Percentiles rank a stretch among this genome's conserved stretches.
phyloP scores from a whole-genome alignment of 345 rosid genomes.

The Passiflora organensis region DNA sequence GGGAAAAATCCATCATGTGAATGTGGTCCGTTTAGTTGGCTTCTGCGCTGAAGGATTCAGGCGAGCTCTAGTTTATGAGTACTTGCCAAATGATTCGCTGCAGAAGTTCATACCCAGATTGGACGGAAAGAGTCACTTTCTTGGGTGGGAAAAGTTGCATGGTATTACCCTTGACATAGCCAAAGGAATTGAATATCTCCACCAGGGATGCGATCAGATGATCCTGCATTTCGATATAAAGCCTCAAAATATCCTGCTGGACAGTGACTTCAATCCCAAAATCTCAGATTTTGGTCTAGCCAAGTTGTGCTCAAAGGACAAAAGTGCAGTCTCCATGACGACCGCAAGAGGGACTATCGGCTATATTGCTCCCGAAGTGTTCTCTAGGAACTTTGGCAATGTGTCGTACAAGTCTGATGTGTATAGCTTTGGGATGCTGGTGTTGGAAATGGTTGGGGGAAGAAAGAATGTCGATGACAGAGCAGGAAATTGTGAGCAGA shows the following conservation, averaged over 20 bases:
- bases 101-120: slow-evolving; percentile 5
- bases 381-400: slow-evolving; percentile 6
- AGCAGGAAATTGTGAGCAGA: not conserved
- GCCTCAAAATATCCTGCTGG: slow-evolving; percentile 2
- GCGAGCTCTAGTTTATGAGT: slow-evolving; percentile 5
- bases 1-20: slow-evolving; percentile 11
- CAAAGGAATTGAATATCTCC: slow-evolving; percentile 10
- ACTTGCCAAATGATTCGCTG: slow-evolving; percentile 6
- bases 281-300: slow-evolving; percentile 7
- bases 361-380: slow-evolving; percentile 7
- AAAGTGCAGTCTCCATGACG: slow-evolving; percentile 8
- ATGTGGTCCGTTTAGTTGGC: slow-evolving; percentile 10
- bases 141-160: slow-evolving; percentile 2
- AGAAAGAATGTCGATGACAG: not conserved
- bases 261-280: slow-evolving; percentile 7
- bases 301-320: slow-evolving; percentile 5
- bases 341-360: not conserved
- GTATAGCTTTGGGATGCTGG: slow-evolving; percentile 5
- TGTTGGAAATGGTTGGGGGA: slow-evolving; percentile 13
- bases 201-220: slow-evolving; percentile 7
- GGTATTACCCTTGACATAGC: slow-evolving; percentile 7
- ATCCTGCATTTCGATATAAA: slow-evolving; percentile 11
- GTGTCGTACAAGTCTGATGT: slow-evolving; percentile 1
- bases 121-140: not conserved
- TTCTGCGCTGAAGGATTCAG: slow-evolving; percentile 11